Percentiles rank a stretch among this genome's conserved stretches.
These are phyloP conservation scores for Camelina neglecta DNA, from an alignment of 345 rosid species.

Conservation along the genomic window DNA sequence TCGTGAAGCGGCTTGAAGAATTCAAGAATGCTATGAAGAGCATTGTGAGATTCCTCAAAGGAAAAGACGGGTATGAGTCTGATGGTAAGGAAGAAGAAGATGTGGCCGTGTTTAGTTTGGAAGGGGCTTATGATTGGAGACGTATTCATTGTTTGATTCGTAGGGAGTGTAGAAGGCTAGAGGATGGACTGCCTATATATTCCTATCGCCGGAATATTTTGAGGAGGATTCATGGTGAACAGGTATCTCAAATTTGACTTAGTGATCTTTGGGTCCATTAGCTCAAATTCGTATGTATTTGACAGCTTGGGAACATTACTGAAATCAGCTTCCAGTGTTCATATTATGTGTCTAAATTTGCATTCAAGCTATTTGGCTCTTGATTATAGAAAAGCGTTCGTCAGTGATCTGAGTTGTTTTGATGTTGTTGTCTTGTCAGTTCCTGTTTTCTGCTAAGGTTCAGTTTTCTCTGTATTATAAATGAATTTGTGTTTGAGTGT, in stretches of 20 bases:
- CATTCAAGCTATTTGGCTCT: not conserved
- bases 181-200: conserved; percentile 80
- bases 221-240: conserved; percentile 49
- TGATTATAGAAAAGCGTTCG: not conserved
- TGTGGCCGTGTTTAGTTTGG: conserved; percentile 49
- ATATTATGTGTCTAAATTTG: not conserved
- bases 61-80: conserved; percentile 27
- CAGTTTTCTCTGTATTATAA: not conserved
- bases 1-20: conserved; percentile 57
- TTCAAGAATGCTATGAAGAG: conserved; percentile 59
- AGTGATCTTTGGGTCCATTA: not conserved
- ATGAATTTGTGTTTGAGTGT: conserved; percentile 11
- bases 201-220: conserved; percentile 59
- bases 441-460: conserved; percentile 22
- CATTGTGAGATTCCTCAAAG: conserved; percentile 53
- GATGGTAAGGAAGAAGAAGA: conserved; percentile 14
- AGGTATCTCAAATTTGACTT: conserved; percentile 48
- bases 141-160: conserved; percentile 55
- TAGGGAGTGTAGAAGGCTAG: conserved; percentile 76
- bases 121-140: conserved; percentile 54
- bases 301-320: not conserved
- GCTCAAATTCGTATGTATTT: not conserved
- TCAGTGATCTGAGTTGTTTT: not conserved
- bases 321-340: not conserved
- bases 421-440: conserved; percentile 19